phyloP scores from a whole-genome alignment of 805 yeast genomes.

The Candida vartiovaarae region DNA sequence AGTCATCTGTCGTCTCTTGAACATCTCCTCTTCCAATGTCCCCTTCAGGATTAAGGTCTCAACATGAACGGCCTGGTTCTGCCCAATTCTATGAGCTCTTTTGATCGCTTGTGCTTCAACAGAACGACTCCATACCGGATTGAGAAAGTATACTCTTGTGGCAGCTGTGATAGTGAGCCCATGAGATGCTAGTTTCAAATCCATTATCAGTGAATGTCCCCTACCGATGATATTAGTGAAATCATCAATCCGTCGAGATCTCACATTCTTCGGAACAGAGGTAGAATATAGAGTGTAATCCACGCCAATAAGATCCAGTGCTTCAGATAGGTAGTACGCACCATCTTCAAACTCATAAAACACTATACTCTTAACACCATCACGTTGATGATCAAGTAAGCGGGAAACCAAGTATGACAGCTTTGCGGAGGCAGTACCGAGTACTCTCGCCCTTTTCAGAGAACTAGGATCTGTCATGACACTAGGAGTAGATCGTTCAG shows the following conservation, averaged over 20 bases:
- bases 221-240: conserved; percentile 36
- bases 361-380: conserved; percentile 47
- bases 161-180: conserved; percentile 65
- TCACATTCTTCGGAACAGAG: conserved; percentile 40
- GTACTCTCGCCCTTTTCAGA: conserved; percentile 24
- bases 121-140: conserved; percentile 64
- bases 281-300: conserved; percentile 60
- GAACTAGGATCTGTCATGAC: neutral
- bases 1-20: conserved; percentile 29
- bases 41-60: conserved; percentile 57
- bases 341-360: conserved; percentile 68
- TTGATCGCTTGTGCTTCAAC: conserved; percentile 73
- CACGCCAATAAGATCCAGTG: conserved; percentile 54
- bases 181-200: conserved; percentile 58
- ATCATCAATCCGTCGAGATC: conserved; percentile 45
- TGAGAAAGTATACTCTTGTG: conserved; percentile 61
- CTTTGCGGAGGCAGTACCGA: conserved; percentile 63
- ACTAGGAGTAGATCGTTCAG: conserved; percentile 6
- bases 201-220: conserved; percentile 58
- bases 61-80: conserved; percentile 53
- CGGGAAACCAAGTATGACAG: conserved; percentile 52
- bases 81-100: conserved; percentile 74
- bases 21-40: conserved; percentile 66
- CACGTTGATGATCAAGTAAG: conserved; percentile 43
- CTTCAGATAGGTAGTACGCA: conserved; percentile 61